These are phyloP conservation scores for Rhodotorula sp. DNA, from an alignment of 1,284 basidiomycete genomes.

Conservation along the genomic window DNA sequence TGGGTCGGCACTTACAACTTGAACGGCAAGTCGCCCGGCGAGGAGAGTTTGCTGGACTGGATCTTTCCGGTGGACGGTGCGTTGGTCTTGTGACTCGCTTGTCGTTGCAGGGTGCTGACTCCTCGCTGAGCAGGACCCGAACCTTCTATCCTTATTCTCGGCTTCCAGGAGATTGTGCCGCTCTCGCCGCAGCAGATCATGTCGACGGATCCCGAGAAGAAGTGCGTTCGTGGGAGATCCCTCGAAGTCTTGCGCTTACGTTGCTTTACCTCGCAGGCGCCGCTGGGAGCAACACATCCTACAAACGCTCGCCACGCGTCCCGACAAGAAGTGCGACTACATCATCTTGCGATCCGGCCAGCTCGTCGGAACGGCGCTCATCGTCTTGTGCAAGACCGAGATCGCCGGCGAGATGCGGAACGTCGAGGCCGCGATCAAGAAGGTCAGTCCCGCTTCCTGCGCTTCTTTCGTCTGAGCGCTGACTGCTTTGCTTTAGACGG, in stretches of 20 bases:
- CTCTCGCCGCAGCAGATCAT: conserved; percentile 92
- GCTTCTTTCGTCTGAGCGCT: not conserved
- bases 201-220: conserved; percentile 89
- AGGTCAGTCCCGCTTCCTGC: conserved; percentile 57
- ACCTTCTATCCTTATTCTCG: conserved; percentile 85
- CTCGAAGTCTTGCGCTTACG: conserved; percentile 11
- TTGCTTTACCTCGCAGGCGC: conserved; percentile 56
- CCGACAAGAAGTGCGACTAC: conserved; percentile 67
- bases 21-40: conserved; percentile 75
- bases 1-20: conserved; percentile 95
- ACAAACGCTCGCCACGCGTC: conserved; percentile 68
- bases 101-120: not conserved
- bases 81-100: not conserved
- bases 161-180: conserved; percentile 97
- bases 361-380: conserved; percentile 90
- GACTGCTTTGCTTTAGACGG: conserved; percentile 62
- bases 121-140: conserved; percentile 52
- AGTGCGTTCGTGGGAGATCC: conserved; percentile 53
- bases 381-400: conserved; percentile 77
- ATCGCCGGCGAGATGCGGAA: conserved; percentile 76
- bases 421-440: conserved; percentile 87
- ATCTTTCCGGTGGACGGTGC: conserved; percentile 60
- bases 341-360: conserved; percentile 85
- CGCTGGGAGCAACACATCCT: conserved; percentile 83
- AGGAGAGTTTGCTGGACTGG: conserved; percentile 84